Conservation (phyloP, 805 yeast species). For the Myxozyma monticola region DNA sequence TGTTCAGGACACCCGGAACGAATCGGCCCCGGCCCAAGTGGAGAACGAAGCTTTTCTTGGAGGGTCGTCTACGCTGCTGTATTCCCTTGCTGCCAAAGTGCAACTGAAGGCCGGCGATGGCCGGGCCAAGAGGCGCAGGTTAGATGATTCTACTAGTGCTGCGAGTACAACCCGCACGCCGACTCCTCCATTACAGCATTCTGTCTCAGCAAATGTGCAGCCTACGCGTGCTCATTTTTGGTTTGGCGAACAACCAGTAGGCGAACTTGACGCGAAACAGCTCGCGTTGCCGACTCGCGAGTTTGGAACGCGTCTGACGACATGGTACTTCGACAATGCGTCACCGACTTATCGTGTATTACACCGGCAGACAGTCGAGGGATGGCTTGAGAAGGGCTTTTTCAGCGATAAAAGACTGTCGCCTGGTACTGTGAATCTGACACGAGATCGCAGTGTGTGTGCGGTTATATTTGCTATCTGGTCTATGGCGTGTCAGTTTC, state of each 20-base stretch:
- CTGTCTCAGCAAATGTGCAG: too few relatives aligned
- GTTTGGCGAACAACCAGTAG: conserved; percentile 2
- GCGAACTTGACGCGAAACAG: conserved; percentile 18
- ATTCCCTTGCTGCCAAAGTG: background rate
- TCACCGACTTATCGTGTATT: conserved; percentile 23
- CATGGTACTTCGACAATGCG: conserved; percentile 28
- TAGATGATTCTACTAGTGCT: too few relatives aligned
- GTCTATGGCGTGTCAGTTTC: conserved; percentile 23
- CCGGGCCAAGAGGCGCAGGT: too few relatives aligned
- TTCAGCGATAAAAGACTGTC: conserved; percentile 13
- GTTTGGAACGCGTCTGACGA: conserved; percentile 9
- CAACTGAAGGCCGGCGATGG: too few relatives aligned
- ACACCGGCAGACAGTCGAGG: conserved; percentile 23
- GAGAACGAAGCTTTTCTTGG: background rate
- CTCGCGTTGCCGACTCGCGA: conserved; percentile 22
- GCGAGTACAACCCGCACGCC: too few relatives aligned
- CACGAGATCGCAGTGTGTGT: conserved; percentile 1
- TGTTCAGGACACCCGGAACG: conserved; percentile 7
- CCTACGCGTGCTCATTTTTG: background rate
- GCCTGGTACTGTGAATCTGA: too few relatives aligned
- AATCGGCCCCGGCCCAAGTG: background rate
- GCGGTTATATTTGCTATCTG: conserved; percentile 23
- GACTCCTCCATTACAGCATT: too few relatives aligned
- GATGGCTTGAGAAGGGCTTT: conserved; percentile 24
- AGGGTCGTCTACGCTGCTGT: background rate